Conservation (phyloP, 73 alveolate genomes). For the Durusdinium trenchii region DNA sequence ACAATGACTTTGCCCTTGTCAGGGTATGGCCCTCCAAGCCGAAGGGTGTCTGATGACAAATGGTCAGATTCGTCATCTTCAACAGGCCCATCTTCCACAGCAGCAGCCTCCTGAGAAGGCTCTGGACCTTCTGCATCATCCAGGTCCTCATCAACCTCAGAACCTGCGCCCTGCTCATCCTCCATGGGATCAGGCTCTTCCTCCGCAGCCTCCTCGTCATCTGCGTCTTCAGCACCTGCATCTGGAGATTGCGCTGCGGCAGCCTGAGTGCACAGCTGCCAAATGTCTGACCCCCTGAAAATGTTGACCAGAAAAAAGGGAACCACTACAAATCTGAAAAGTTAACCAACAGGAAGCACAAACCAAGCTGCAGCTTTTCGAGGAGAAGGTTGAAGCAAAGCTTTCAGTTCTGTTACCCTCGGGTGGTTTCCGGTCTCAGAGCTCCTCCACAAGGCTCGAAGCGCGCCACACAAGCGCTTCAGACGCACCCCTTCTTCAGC, state of each 20-base stretch:
- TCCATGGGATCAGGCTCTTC: background rate
- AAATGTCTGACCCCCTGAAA: background rate
- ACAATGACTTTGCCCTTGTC: background rate
- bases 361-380: background rate
- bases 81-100: background rate
- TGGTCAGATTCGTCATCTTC: background rate
- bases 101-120: background rate
- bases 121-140: background rate
- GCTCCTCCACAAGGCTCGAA: background rate
- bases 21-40: background rate
- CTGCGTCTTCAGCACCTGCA: background rate
- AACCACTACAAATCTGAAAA: background rate
- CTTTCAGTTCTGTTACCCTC: background rate
- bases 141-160: background rate
- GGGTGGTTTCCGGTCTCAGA: background rate
- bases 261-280: background rate
- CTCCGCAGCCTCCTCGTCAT: background rate
- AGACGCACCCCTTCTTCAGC: background rate
- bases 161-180: background rate
- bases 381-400: background rate
- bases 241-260: background rate
- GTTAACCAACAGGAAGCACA: background rate
- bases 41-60: background rate
- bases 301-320: background rate
- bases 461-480: background rate